phyloP scores from a whole-genome alignment of 2,329 filamentous ascomycete species.

The Paecilomyces variotii region DNA sequence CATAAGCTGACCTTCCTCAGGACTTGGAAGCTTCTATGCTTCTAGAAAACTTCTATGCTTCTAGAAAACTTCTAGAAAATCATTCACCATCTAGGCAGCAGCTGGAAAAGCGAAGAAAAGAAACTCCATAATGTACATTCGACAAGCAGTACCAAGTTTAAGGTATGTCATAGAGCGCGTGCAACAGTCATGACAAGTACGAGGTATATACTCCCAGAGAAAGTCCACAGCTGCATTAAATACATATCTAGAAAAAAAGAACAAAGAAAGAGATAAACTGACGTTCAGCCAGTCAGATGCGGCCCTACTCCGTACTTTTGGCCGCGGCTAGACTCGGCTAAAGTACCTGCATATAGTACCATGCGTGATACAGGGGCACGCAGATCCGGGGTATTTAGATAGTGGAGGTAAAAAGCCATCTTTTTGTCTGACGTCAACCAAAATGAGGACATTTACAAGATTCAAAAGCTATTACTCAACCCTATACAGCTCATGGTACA shows the following conservation, averaged over 20 bases:
- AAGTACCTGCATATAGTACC: not conserved
- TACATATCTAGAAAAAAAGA: not conserved
- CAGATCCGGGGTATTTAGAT: not conserved
- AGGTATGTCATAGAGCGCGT: not conserved
- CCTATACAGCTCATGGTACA: not conserved
- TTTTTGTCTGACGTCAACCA: not conserved
- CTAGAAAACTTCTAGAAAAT: not conserved
- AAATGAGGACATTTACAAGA: not conserved
- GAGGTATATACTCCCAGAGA: not conserved
- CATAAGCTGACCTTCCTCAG: not conserved
- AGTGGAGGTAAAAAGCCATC: not conserved
- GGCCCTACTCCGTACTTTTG: not conserved
- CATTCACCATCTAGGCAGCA: not conserved
- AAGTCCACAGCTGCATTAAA: not conserved
- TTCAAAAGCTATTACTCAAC: not conserved
- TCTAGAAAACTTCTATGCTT: not conserved
- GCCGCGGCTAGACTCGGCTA: not conserved
- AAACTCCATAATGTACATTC: not conserved
- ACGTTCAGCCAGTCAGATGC: not conserved
- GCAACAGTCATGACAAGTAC: not conserved
- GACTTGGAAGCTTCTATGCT: not conserved
- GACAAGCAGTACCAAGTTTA: not conserved
- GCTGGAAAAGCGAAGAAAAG: not conserved
- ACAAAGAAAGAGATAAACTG: not conserved
- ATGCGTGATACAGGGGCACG: not conserved